Evolutionary conservation across 306 rosid species (phyloP), one percentile per base, ranked within the genome.

Genomic region (Dalbergia cultrata): DNA sequence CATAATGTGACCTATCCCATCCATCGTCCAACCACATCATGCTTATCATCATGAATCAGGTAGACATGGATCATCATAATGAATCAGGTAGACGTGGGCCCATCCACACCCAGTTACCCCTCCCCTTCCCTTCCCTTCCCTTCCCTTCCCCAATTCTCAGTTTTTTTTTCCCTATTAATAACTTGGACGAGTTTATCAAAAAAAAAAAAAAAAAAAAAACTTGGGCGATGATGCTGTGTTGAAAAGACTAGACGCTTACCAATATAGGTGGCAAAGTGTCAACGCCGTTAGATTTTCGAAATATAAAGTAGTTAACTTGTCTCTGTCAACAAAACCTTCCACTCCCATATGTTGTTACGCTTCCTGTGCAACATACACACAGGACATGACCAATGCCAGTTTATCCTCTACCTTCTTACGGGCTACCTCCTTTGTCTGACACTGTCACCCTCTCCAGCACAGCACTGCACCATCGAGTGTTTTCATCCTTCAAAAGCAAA

Each of bases 271-370:
- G 80, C 79, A 12, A 77, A 69, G 91, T 85, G 95, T 86, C 90
- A 88, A 89, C 90, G 89, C 90, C 89, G 85, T 86, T 89, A 35
- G 86, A 88, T 90, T 73, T 77, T 9, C 1, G 14, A 54, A 76
- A 73, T 52, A 21, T 12, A 37, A 84, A 76, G 85, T 80, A 18
- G 92, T 84, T 86, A 76, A 34, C n/a, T 84, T 35, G 91, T 92
- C 87, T 11, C 26, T 81, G 90, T 89, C 90, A 74, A 75, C 60
- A 45, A 41, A 43, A 76, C 52, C 80, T 31, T 62, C 81, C 61
- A 13, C 79, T 41, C 49, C 39, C 33, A 26, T 5, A 3, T 13
- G 17, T 81, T 33, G 66, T 19, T 39, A 13, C 22, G 22, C 67
- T 58, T 74, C 31, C 41, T 44, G 62, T 50, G 16, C 33, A 70